Conservation (phyloP, 148 eudicot genomes). For the Salicornia ramosissima region DNA sequence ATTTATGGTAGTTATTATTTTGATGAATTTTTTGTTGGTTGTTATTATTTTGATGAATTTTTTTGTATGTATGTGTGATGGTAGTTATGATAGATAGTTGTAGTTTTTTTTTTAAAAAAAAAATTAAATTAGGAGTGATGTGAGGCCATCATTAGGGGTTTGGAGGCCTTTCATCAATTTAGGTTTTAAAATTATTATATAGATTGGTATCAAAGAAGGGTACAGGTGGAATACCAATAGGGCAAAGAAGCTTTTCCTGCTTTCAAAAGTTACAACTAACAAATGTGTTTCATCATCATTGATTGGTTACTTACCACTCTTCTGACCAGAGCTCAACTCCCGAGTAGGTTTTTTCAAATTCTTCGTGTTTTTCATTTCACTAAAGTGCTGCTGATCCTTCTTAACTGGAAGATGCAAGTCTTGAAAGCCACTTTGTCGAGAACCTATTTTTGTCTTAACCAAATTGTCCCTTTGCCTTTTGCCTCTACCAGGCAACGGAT, state of each 20-base stretch:
- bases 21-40: too few species aligned
- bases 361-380: conserved; percentile 24
- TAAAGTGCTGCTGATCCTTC: conserved; percentile 23
- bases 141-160: too few species aligned
- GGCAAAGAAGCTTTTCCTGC: conserved; percentile 2
- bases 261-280: conserved; percentile 10
- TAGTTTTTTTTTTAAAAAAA: too few species aligned
- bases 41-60: too few species aligned
- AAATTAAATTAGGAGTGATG: too few species aligned
- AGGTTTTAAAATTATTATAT: too few species aligned
- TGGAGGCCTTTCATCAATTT: too few species aligned
- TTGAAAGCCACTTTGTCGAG: conserved; percentile 18
- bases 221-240: not conserved
- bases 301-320: conserved; percentile 20
- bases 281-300: conserved; percentile 1
- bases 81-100: too few species aligned
- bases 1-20: too few species aligned
- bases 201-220: not conserved
- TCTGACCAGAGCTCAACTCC: conserved; percentile 10
- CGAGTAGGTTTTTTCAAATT: conserved; percentile 22
- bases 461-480: conserved; percentile 24
- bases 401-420: conserved; percentile 18
- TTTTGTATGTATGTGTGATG: too few species aligned
- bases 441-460: conserved; percentile 14
- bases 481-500: conserved; percentile 20